These are phyloP conservation scores for Thelephora aurantiotincta DNA, from an alignment of 768 basidiomycete species.

Conservation along the genomic window DNA sequence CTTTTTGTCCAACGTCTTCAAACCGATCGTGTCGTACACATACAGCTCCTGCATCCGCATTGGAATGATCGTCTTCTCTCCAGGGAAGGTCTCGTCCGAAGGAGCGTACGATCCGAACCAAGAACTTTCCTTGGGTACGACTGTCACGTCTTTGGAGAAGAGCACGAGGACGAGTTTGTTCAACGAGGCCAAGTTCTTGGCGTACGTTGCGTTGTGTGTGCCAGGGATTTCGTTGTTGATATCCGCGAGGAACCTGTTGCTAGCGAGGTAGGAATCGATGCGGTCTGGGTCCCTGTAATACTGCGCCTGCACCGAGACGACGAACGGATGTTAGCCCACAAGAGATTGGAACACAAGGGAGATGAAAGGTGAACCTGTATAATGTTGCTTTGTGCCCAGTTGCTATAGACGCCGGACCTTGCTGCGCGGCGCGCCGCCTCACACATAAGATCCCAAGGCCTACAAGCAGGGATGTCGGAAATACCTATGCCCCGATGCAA, in stretches of 20 bases:
- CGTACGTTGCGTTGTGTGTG: conserved; percentile 44
- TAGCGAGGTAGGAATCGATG: conserved; percentile 38
- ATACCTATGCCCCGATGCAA: conserved; percentile 23
- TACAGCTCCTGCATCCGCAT: conserved; percentile 68
- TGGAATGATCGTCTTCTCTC: conserved; percentile 35
- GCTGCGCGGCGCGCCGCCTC: conserved; percentile 48
- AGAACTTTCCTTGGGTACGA: conserved; percentile 71
- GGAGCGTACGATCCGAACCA: conserved; percentile 72
- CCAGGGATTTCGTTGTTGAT: conserved; percentile 68
- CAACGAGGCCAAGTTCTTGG: conserved; percentile 42
- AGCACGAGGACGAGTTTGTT: conserved; percentile 58
- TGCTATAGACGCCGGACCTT: conserved; percentile 49
- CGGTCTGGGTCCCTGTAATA: conserved; percentile 69
- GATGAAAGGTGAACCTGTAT: conserved; percentile 38
- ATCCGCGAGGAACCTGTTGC: conserved; percentile 53
- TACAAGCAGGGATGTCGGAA: conserved; percentile 58
- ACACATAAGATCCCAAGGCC: conserved; percentile 53
- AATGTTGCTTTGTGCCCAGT: conserved; percentile 66
- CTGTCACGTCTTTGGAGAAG: conserved; percentile 62
- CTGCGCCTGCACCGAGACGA: conserved; percentile 55
- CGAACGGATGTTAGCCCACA: not conserved
- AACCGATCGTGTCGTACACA: conserved; percentile 68
- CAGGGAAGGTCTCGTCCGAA: conserved; percentile 17
- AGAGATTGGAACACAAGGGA: not conserved
- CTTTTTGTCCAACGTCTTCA: conserved; percentile 53